Conservation (phyloP, 306 rosid species). For the Cucurbita argyrosperma region DNA sequence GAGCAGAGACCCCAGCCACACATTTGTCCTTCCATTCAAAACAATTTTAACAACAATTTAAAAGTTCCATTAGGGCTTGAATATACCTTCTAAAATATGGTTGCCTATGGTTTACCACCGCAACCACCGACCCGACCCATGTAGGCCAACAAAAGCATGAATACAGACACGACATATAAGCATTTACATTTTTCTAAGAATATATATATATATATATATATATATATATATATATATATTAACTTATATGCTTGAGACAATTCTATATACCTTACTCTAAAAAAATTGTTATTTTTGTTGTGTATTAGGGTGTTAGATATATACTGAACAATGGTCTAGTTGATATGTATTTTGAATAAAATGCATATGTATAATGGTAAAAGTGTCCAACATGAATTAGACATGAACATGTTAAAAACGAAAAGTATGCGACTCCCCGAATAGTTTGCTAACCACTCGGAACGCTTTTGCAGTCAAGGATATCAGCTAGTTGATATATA, state of each 20-base stretch:
- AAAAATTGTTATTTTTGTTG: too few relatives aligned
- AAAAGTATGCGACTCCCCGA: not conserved
- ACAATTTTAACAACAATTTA: not conserved
- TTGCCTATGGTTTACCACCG: not conserved
- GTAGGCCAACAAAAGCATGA: not conserved
- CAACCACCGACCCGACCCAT: not conserved
- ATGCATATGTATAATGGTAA: not conserved
- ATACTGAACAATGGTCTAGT: not conserved
- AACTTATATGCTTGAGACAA: not conserved
- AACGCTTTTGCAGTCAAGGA: too few relatives aligned
- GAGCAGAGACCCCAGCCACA: slow-evolving; percentile 2
- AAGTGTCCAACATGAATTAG: not conserved
- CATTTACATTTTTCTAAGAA: not conserved
- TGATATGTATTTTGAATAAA: not conserved
- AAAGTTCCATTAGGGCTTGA: not conserved
- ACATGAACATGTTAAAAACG: not conserved
- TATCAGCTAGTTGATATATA: too few relatives aligned
- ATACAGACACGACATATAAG: not conserved
- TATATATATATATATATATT: not conserved
- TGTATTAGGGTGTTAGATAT: too few relatives aligned
- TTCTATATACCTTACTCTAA: not conserved
- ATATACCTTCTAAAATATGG: not conserved
- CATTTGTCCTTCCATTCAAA: not conserved
- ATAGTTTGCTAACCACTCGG: too few relatives aligned
- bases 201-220: not conserved